Evolutionary conservation across 352 stramenopile species (phyloP), one percentile per base, ranked within the genome.

Genomic region (Phytophthora agathidicida): DNA sequence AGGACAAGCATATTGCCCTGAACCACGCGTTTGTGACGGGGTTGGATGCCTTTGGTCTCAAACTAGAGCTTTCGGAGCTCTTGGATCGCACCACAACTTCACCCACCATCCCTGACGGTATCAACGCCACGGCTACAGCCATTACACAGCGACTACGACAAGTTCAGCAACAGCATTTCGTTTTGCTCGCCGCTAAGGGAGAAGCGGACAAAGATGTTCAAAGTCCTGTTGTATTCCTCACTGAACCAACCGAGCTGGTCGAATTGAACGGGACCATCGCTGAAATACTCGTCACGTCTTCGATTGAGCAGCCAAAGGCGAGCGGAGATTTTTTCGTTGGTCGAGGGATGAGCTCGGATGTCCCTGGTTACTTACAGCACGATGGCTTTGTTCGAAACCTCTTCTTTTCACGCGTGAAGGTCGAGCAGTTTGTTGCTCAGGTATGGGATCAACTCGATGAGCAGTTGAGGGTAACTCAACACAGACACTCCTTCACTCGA

Each of bases 371-470:
- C 52, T 69, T 93, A 16, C 80, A 77, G 22, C 71, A 75, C 28
- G 75, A 86, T 5, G 80, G 80, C 1, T 61, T 86, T n/a, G 70
- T 93, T 38, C 76, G 83, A 3, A 80, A 90, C 33, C 45, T 86
- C 14, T 78, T 70, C 33, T 83, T 77, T 19, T 60, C 79, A 7
- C 73, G 70, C 0, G 45, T 46, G 10, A 71, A 75, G 5, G 59
- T 86, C 5, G 74, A 93, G 47, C 49, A 75, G 20, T 37, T 89
- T 8, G 64, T 90, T n/a, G 35, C 37, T 10, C 74, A 81, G 22
- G 43, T 92, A 0, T 92, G 83, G 83, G 63, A 82, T 20, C 68
- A 87, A 30, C 71, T 88, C 9, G 76, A 89, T 14, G 77, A 88
- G 3, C 52, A 85, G 13, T 55, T 84, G 2, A 68, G 80, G 32